Conservation (phyloP, 2,329 filamentous ascomycete species). For the Aspergillus puulaauensis region DNA sequence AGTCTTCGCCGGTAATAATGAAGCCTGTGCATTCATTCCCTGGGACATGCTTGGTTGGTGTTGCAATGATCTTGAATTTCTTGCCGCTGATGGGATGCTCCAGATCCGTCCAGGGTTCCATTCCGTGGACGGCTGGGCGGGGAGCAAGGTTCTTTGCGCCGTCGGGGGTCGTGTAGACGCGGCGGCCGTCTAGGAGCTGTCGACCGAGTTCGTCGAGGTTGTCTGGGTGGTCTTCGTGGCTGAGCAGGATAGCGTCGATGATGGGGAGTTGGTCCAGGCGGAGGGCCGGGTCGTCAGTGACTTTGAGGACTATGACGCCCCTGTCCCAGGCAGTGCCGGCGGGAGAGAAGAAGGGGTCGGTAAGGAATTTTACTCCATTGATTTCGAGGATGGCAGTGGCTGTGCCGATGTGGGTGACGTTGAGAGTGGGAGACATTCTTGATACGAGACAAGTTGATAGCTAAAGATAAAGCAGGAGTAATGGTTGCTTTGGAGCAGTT, state of each 20-base stretch:
- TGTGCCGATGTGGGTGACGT: constrained; percentile 49
- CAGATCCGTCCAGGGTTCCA: constrained; percentile 42
- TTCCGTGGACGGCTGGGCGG: constrained; percentile 42
- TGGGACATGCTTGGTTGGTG: constrained; percentile 46
- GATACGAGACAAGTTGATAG: background rate
- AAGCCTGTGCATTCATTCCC: constrained; percentile 50
- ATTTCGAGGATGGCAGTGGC: constrained; percentile 51
- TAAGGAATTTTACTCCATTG: constrained; percentile 44
- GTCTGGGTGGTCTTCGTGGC: constrained; percentile 53
- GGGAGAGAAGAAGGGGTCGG: constrained; percentile 49
- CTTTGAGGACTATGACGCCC: constrained; percentile 28
- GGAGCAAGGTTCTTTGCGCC: constrained; percentile 47
- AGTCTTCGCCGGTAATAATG: constrained; percentile 36
- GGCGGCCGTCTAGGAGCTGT: constrained; percentile 46
- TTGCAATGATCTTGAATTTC: constrained; percentile 42
- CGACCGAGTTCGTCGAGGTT: constrained; percentile 51
- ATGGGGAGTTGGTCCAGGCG: constrained; percentile 40
- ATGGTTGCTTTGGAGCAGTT: background rate
- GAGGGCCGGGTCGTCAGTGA: constrained; percentile 35
- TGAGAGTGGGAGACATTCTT: constrained; percentile 19
- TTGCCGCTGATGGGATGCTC: constrained; percentile 30
- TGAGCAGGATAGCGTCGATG: constrained; percentile 52
- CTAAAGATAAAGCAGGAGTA: background rate
- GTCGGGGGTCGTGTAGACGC: constrained; percentile 48
- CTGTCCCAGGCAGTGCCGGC: constrained; percentile 37